Evolutionary conservation across 2,329 filamentous ascomycete genomes (phyloP), one percentile per base, ranked within the genome.

Genomic region (Ascomycota sp.): DNA sequence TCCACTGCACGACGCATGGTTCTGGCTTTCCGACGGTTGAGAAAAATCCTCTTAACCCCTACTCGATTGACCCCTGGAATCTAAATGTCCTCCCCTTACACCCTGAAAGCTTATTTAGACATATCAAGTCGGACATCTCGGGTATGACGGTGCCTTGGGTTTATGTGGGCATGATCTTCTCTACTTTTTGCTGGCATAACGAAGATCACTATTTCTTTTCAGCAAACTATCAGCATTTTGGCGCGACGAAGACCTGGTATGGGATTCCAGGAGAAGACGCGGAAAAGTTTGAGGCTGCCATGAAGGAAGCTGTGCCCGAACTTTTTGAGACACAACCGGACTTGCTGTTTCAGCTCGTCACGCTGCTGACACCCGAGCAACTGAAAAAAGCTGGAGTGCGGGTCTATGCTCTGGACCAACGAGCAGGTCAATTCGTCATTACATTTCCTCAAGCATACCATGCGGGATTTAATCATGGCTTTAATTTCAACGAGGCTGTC

Each of bases 111-210:
- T 60, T 98, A 1, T 98, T 98, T 58, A 71, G 86, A 29, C 81
- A 98, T 43, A 95, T 98, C 60, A 95, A 95, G 50, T 82, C 86
- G 0, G 89, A 98, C 46, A 91, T 98, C 31, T 95, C 89, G 2
- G 89, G 89, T 23, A 98, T 98, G 89, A 98, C 89, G 0, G 86
- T 98, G 7, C 89, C 89, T 1, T 98, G 89, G 89, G 72, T 98
- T 4, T 98, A 98, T 46, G 89, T 98, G 4, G 89, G 89, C 36
- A 98, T 98, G 89, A 91, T 92, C 24, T 98, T 98, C 49, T 98
- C 89, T 0, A 95, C 89, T 0, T 98, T 98, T 46, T 98, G 89
- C 52, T 98, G 89, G 89, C 89, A 98, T 50, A 94, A 93, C 38
- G 89, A 98, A 46, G 89, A 98, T 44, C 89, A 98, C 46, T 94